These are phyloP conservation scores for Tetragonia tetragonoides DNA, from an alignment of 148 eudicot genomes.

Conservation along the genomic window DNA sequence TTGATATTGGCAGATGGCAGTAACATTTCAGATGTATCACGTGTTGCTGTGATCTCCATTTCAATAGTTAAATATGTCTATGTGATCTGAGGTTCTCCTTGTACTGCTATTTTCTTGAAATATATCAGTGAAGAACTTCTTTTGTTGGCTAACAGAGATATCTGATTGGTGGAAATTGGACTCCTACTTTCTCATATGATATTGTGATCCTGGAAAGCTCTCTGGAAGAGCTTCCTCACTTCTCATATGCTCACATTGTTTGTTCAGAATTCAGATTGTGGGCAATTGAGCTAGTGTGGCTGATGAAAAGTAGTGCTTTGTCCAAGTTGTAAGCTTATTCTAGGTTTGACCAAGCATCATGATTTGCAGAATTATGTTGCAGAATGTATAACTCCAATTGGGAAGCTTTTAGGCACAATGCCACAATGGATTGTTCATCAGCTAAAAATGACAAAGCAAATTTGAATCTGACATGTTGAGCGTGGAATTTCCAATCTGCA, in stretches of 20 bases:
- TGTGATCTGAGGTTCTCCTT: neutral
- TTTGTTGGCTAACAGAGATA: neutral
- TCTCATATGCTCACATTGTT: slow-evolving; percentile 2
- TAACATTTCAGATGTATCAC: neutral
- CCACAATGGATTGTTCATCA: neutral
- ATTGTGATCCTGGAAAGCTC: neutral
- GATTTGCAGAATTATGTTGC: neutral
- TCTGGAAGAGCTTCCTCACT: slow-evolving; percentile 1
- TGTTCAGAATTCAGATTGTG: too few relatives aligned
- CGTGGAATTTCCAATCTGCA: neutral
- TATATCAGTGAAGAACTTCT: neutral
- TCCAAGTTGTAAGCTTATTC: neutral
- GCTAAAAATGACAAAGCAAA: neutral
- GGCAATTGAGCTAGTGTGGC: neutral
- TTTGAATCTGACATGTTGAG: neutral
- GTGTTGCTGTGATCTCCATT: neutral
- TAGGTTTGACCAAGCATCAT: neutral
- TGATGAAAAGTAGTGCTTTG: neutral
- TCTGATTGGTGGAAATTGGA: slow-evolving; percentile 9
- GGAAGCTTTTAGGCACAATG: neutral
- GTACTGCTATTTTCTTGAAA: neutral
- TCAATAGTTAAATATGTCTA: neutral
- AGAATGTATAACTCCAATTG: neutral
- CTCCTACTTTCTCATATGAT: neutral
- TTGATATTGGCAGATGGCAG: neutral